A percentile compares a stretch with the other conserved stretches of the same genome.
Evolutionary conservation across 306 rosid species (phyloP).

Genomic region (Lupinus albus): DNA sequence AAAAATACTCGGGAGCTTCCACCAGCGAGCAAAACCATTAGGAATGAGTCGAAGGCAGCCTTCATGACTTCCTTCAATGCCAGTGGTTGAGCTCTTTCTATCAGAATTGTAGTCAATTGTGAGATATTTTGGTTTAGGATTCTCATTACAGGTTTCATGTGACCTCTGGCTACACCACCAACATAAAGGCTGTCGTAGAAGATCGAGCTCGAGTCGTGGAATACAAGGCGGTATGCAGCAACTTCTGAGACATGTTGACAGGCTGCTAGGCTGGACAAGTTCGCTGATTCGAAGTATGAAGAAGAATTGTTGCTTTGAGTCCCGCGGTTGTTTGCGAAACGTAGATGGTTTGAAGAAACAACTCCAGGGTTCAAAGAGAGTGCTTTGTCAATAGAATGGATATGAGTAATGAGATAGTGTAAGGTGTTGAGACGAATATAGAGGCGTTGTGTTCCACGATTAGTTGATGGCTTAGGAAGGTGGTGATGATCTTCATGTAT

Average conservation of each 20-base stretch:
- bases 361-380: slow-evolving; percentile 55
- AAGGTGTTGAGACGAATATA: slow-evolving; percentile 92
- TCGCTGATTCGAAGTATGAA: slow-evolving; percentile 59
- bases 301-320: slow-evolving; percentile 41
- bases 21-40: slow-evolving; percentile 85
- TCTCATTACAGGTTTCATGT: slow-evolving; percentile 64
- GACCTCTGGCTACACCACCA: slow-evolving; percentile 54
- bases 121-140: slow-evolving; percentile 65
- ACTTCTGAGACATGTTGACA: slow-evolving; percentile 80
- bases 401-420: slow-evolving; percentile 62
- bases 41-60: slow-evolving; percentile 70
- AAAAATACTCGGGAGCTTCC: slow-evolving; percentile 63
- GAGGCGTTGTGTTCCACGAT: slow-evolving; percentile 90
- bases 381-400: slow-evolving; percentile 65
- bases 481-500: slow-evolving; percentile 45
- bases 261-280: slow-evolving; percentile 51
- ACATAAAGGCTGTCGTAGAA: slow-evolving; percentile 70
- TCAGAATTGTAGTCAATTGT: slow-evolving; percentile 50
- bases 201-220: slow-evolving; percentile 64
- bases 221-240: slow-evolving; percentile 77
- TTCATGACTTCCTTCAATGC: slow-evolving; percentile 82
- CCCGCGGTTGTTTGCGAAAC: slow-evolving; percentile 39
- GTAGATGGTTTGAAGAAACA: slow-evolving; percentile 51
- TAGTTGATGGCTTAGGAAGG: slow-evolving; percentile 62
- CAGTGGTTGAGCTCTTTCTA: slow-evolving; percentile 67